phyloP scores from a whole-genome alignment of 495 filamentous ascomycete genomes.

The Parathielavia hyrcaniae region DNA sequence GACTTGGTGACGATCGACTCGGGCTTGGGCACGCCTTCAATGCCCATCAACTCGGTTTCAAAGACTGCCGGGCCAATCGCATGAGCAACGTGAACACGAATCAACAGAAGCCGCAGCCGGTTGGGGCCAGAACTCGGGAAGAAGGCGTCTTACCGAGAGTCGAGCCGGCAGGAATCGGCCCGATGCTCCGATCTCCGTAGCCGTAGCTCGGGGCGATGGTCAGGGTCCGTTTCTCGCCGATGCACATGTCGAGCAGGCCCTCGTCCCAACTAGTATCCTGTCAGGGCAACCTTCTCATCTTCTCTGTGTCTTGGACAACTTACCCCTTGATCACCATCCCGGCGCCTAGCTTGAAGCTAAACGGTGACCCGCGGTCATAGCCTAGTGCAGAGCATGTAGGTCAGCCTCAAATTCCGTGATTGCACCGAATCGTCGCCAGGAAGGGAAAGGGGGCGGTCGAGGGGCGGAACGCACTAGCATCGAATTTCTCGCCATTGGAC shows the following conservation, averaged over 20 bases:
- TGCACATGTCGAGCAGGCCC: constrained; percentile 89
- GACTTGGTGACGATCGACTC: constrained; percentile 44
- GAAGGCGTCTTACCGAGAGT: constrained; percentile 54
- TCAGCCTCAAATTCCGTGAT: constrained; percentile 17
- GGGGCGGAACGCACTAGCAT: constrained; percentile 42
- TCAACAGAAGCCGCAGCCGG: background rate
- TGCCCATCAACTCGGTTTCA: constrained; percentile 86
- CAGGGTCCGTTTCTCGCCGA: constrained; percentile 85
- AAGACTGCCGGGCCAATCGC: constrained; percentile 52
- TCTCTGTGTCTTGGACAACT: background rate
- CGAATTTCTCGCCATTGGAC: constrained; percentile 50
- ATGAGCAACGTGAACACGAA: constrained; percentile 22
- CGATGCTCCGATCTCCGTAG: constrained; percentile 70
- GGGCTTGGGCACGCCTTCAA: constrained; percentile 65
- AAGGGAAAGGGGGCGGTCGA: background rate
- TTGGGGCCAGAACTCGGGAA: background rate
- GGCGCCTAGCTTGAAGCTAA: constrained; percentile 69
- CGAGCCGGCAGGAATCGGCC: constrained; percentile 70
- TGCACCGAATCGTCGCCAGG: background rate
- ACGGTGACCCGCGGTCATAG: constrained; percentile 68
- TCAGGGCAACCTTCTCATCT: constrained; percentile 11
- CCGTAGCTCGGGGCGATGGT: constrained; percentile 83
- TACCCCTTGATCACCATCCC: constrained; percentile 85
- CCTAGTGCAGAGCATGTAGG: constrained; percentile 27
- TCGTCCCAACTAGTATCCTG: constrained; percentile 64